These are phyloP conservation scores for Aspergillus funiculosus DNA, from an alignment of 495 filamentous ascomycete species.

Conservation along the genomic window DNA sequence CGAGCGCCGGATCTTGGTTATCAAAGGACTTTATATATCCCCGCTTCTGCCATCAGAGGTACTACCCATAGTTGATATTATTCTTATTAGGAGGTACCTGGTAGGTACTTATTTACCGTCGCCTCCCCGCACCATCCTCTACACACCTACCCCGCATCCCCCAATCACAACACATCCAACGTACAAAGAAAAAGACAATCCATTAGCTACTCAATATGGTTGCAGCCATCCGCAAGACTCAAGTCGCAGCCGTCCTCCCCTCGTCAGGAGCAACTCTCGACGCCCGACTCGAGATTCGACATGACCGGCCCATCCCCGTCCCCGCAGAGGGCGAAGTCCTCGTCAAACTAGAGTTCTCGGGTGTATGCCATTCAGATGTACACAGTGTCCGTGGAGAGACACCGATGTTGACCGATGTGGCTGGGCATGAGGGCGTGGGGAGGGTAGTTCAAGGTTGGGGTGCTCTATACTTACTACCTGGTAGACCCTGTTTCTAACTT, in stretches of 20 bases:
- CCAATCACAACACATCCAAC: not conserved
- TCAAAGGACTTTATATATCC: no score
- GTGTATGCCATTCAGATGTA: conserved; percentile 41
- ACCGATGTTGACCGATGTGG: conserved; percentile 43
- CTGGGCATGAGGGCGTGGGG: conserved; percentile 42
- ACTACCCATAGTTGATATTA: not conserved
- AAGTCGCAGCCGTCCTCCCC: conserved; percentile 35
- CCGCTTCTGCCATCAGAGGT: no score
- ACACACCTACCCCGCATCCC: not conserved
- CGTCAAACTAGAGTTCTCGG: conserved; percentile 39
- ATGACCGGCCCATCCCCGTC: conserved; percentile 28
- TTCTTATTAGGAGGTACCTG: no score
- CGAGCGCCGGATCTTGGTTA: no score
- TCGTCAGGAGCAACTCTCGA: conserved; percentile 20
- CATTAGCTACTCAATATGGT: not conserved
- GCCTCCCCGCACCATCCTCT: not conserved
- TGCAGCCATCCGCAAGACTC: conserved; percentile 24
- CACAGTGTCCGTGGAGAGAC: conserved; percentile 43
- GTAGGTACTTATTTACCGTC: not conserved
- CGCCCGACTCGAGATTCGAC: conserved; percentile 26
- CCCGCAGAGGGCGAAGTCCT: conserved; percentile 34
- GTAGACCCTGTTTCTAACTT: not conserved
- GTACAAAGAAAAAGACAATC: not conserved
- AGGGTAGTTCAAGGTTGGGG: conserved; percentile 35
- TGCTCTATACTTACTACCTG: no score